phyloP scores from a whole-genome alignment of 495 filamentous ascomycete species.

The Hyphodiscus hymeniophilus region DNA sequence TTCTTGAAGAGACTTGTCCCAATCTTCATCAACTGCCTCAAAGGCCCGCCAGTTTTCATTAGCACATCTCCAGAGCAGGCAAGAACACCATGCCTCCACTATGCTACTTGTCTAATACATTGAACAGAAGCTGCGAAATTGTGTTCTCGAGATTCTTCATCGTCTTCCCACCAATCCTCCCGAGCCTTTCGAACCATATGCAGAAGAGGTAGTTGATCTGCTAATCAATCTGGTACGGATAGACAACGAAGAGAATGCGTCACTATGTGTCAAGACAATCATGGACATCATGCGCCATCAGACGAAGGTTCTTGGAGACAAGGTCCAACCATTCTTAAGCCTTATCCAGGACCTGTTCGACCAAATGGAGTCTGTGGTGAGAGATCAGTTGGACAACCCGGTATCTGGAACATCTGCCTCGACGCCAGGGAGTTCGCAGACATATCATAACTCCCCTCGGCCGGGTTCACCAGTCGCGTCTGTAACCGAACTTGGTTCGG shows the following conservation, averaged over 20 bases:
- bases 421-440: constrained; percentile 59
- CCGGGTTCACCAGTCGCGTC: constrained; percentile 84
- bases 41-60: constrained; percentile 83
- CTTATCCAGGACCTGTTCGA: constrained; percentile 95
- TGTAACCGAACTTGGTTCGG: constrained; percentile 62
- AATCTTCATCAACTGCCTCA: constrained; percentile 76
- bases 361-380: constrained; percentile 85
- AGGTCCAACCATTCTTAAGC: constrained; percentile 82
- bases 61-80: constrained; percentile 81
- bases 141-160: constrained; percentile 88
- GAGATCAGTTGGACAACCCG: constrained; percentile 82
- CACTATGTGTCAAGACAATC: constrained; percentile 93
- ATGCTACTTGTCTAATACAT: constrained; percentile 11
- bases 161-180: constrained; percentile 73
- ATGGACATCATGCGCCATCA: constrained; percentile 95
- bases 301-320: constrained; percentile 61
- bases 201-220: constrained; percentile 75
- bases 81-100: constrained; percentile 8
- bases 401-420: constrained; percentile 43
- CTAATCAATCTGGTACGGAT: constrained; percentile 78
- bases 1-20: constrained; percentile 86
- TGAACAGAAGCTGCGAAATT: constrained; percentile 76
- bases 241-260: constrained; percentile 98
- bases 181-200: constrained; percentile 79
- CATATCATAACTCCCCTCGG: constrained; percentile 71